Evolutionary conservation across 2,329 filamentous ascomycete genomes (phyloP).

Genomic region (Chrysosporium queenslandicum): DNA sequence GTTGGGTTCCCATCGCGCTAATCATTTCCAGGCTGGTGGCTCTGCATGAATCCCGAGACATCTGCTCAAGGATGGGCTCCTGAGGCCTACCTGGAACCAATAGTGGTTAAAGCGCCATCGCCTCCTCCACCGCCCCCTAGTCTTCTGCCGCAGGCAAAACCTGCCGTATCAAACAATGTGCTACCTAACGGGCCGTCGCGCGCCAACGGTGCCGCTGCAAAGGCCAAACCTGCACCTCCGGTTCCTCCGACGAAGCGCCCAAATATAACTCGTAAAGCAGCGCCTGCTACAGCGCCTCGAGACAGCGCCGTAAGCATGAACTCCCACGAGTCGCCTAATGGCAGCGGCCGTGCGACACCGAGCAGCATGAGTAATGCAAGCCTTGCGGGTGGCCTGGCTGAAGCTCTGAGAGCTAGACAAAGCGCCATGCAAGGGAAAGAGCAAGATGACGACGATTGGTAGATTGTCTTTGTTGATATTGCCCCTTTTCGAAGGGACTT

Average conservation of each 20-base stretch:
- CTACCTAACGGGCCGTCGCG: slow-evolving; percentile 30
- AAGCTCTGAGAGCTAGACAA: slow-evolving; percentile 67
- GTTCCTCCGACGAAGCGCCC: slow-evolving; percentile 74
- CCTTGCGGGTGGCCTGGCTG: slow-evolving; percentile 62
- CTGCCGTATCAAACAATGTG: slow-evolving; percentile 45
- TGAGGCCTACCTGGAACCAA: slow-evolving; percentile 83
- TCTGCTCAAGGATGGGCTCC: slow-evolving; percentile 85
- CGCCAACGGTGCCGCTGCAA: slow-evolving; percentile 34
- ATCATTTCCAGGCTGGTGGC: slow-evolving; percentile 74
- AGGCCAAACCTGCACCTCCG: slow-evolving; percentile 61
- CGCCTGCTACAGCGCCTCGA: slow-evolving; percentile 54
- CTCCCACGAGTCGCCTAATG: slow-evolving; percentile 43
- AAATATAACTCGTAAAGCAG: slow-evolving; percentile 59
- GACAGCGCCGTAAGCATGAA: slow-evolving; percentile 50
- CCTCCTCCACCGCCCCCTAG: slow-evolving; percentile 50
- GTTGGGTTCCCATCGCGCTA: slow-evolving; percentile 23
- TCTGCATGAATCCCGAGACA: slow-evolving; percentile 62
- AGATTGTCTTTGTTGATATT: not conserved
- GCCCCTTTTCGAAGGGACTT: not conserved
- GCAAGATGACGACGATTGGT: slow-evolving; percentile 50
- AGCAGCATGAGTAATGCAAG: slow-evolving; percentile 49
- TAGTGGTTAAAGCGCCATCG: slow-evolving; percentile 46
- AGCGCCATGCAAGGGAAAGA: slow-evolving; percentile 62
- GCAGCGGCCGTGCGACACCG: slow-evolving; percentile 61
- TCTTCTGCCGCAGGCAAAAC: slow-evolving; percentile 47